Percentiles rank a stretch among this genome's conserved stretches.
phyloP scores from a whole-genome alignment of 805 yeast genomes.

The Spencermartinsiella europaea region DNA sequence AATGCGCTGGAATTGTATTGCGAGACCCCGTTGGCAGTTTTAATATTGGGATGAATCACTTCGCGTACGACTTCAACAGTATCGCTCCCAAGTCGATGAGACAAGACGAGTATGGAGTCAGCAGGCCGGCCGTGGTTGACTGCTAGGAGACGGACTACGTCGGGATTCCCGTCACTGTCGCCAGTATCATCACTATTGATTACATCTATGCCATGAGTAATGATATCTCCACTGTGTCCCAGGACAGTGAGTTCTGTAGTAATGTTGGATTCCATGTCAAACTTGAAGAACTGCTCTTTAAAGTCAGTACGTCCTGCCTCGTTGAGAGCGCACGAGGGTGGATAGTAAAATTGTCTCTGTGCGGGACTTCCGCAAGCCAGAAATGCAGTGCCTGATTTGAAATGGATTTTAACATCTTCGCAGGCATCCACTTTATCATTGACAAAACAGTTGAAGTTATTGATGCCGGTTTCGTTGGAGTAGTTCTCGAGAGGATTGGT shows the following conservation, averaged over 20 bases:
- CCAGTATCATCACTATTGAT: not conserved
- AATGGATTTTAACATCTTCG: conserved; percentile 5
- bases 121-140: conserved; percentile 11
- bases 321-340: conserved; percentile 4
- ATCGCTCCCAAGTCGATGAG: conserved; percentile 6
- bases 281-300: conserved; percentile 1
- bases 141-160: not conserved
- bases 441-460: conserved; percentile 2
- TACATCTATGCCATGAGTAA: conserved; percentile 6
- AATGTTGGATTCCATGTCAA: conserved; percentile 1
- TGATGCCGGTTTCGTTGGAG: conserved; percentile 3
- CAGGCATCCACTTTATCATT: conserved; percentile 3
- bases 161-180: not conserved
- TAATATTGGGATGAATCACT: conserved; percentile 4
- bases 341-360: conserved; percentile 3
- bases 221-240: conserved; percentile 5
- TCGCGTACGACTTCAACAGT: conserved; percentile 4
- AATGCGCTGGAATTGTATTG: conserved; percentile 4
- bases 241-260: conserved; percentile 2
- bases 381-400: conserved; percentile 5
- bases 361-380: conserved; percentile 7
- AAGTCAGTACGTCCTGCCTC: conserved; percentile 2
- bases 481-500: conserved; percentile 2
- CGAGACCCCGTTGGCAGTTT: conserved; percentile 8
- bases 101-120: conserved; percentile 3